Evolutionary conservation across 192 early-diverging fungal species (phyloP), one percentile per base, ranked within the genome.

Genomic region (Tieghemiomyces parasiticus): DNA sequence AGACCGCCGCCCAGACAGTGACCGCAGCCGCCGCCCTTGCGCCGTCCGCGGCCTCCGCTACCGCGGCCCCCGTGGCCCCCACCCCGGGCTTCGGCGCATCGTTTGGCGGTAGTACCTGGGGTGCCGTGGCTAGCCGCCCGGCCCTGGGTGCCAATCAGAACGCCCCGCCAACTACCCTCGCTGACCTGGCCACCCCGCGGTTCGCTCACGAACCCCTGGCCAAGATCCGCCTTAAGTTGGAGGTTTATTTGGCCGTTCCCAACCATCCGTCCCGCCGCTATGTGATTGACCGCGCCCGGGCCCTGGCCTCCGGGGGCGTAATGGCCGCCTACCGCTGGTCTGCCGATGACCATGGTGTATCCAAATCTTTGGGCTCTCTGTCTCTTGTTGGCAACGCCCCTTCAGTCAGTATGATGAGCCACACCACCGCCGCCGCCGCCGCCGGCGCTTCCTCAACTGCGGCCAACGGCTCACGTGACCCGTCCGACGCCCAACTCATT

Each of bases 401-500:
- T 25, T 29, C 48, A 47, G 38, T 20, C 1, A n/a, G n/a, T n/a
- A 16, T 2, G 44, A 26, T 14, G 8, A 26, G 6, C 16, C 50
- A 3, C 10, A 55, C 3, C 65, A 66, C 46, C 60, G 60, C 60
- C 50, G 34, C 13, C 31, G 20, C 30, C 54, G 29, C 29, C 19
- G 24, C 60, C 6, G 71, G 73, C 69, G 67, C 30, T 33, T 53
- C 61, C 8, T 22, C 68, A 20, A 28, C 54, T 56, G n/a, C n/a
- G n/a, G n/a, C n/a, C n/a, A n/a, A n/a, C n/a, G n/a, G n/a, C n/a
- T n/a, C n/a, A n/a, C n/a, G n/a, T n/a, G 64, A 72, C 22, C 80
- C 80, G 1, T 70, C 80, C 22, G 80, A 82, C 48, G 67, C 72
- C 0, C 77, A 79, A 67, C 70, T 82, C 22, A 61, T 82, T 22